Evolutionary conservation across 352 stramenopile genomes (phyloP).

Genomic region (Elongisporangium undulatum): DNA sequence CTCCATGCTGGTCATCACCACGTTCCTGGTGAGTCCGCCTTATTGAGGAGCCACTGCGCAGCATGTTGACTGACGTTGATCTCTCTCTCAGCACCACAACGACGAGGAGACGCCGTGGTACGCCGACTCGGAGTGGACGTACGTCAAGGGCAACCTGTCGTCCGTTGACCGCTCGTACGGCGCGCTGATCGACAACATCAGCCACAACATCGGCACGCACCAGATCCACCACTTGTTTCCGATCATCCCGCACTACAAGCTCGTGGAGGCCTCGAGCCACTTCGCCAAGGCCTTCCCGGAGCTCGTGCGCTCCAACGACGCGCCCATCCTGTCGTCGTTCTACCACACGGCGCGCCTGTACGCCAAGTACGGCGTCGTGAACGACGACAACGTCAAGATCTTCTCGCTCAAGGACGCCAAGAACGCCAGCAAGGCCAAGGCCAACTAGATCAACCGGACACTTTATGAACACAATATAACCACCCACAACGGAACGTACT

Average conservation of each 20-base stretch:
- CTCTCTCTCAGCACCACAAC: slow-evolving; percentile 53
- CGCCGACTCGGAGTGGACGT: slow-evolving; percentile 78
- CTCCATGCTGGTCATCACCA: slow-evolving; percentile 79
- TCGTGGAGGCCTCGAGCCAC: slow-evolving; percentile 51
- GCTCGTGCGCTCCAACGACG: slow-evolving; percentile 62
- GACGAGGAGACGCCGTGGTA: slow-evolving; percentile 84
- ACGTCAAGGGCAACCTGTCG: slow-evolving; percentile 81
- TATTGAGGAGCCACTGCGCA: background rate
- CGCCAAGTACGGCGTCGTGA: slow-evolving; percentile 61
- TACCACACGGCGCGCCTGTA: slow-evolving; percentile 57
- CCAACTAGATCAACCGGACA: slow-evolving; percentile 12
- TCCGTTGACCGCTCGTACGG: slow-evolving; percentile 80
- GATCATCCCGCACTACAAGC: slow-evolving; percentile 86
- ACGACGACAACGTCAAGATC: slow-evolving; percentile 46
- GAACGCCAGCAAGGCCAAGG: slow-evolving; percentile 22
- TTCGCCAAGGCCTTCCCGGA: slow-evolving; percentile 70
- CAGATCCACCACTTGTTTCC: slow-evolving; percentile 85
- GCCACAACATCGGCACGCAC: slow-evolving; percentile 86
- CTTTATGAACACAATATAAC: background rate
- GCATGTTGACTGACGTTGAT: background rate
- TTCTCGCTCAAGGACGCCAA: slow-evolving; percentile 71
- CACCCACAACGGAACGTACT: too few relatives aligned
- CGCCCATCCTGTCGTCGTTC: slow-evolving; percentile 67
- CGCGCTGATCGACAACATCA: slow-evolving; percentile 74
- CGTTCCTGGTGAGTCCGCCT: slow-evolving; percentile 45